Evolutionary conservation across 129 eudicot species (phyloP).

Genomic region (Centella asiatica): DNA sequence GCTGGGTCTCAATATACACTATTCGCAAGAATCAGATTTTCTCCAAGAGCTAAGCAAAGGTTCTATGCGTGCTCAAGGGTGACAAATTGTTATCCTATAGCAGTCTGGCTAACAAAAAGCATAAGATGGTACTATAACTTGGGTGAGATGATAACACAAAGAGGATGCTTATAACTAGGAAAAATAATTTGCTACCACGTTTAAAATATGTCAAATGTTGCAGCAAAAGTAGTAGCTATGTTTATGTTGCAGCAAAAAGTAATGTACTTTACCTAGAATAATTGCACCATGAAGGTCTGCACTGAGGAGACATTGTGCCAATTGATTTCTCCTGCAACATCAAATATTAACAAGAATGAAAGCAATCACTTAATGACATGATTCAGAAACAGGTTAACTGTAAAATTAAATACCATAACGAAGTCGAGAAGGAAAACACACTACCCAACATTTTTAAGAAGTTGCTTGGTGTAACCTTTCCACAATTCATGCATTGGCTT

Average conservation of each 20-base stretch:
- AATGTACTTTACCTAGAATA: constrained; percentile 43
- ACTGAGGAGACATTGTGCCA: constrained; percentile 56
- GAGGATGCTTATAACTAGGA: not conserved
- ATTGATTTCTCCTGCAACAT: constrained; percentile 58
- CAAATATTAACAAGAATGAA: not conserved
- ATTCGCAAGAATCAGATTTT: too few species aligned
- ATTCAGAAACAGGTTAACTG: not conserved
- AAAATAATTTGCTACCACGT: too few species aligned
- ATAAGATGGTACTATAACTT: too few species aligned
- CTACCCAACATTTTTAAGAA: constrained; percentile 58
- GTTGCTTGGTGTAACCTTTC: constrained; percentile 51
- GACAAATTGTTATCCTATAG: too few species aligned
- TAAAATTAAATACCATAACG: not conserved
- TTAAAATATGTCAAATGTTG: too few species aligned
- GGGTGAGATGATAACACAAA: not conserved
- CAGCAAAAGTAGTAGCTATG: too few species aligned
- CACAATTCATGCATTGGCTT: constrained; percentile 86
- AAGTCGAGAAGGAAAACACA: constrained; percentile 11
- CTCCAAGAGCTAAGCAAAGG: too few species aligned
- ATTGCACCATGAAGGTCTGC: constrained; percentile 90
- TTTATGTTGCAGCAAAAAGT: constrained; percentile 1
- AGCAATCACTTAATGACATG: not conserved
- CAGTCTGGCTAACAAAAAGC: too few species aligned
- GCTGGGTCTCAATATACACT: too few species aligned
- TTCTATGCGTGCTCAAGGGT: too few species aligned